Evolutionary conservation across 495 filamentous ascomycete genomes (phyloP), one percentile per base, ranked within the genome.

Genomic region (Penicillium waksmanii): DNA sequence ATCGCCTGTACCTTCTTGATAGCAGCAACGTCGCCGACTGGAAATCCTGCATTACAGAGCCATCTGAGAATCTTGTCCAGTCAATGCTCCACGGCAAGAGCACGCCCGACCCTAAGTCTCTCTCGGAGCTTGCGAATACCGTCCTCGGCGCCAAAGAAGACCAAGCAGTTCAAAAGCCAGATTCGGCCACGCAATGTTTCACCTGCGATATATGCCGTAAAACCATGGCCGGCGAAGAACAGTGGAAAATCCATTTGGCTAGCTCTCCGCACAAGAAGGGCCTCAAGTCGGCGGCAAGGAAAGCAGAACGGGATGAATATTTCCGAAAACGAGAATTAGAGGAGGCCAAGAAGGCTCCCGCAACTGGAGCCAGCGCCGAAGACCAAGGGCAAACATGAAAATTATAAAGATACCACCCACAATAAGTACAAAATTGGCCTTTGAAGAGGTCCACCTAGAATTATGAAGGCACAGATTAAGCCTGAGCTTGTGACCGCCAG

Each of bases 161-260:
- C 64, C 84, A 74, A 57, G 80, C 53, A 51, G 73, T 60, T 23
- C 77, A 55, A 58, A 83, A 69, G 70, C 66, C 71, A 66, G 55
- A 79, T 69, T 66, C 78, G 4, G 47, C 51, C 10, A 25, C 60
- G n/a, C 71, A 72, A 52, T 72, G 68, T 51, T 71, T 76, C 68
- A 73, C 71, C 9, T 99, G 95, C 63, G 87, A 94, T 8, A 19
- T 85, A 7, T 99, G 95, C 67, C 62, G 80, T 11, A 87, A 87
- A 56, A 88, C 86, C 4, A 77, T 89, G 49, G 77, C 86, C 36
- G 87, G 84, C 1, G 84, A 91, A 65, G 82, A 87, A 46, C 82
- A 92, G 58, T 98, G 93, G 93, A 69, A 83, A 33, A 74, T 76
- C 42, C 95, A 98, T 72, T 66, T 93, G 5, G 85, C 83, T 56